Evolutionary conservation across 2,329 filamentous ascomycete genomes (phyloP), one percentile per base, ranked within the genome.

Genomic region (Verticillium isaacii): DNA sequence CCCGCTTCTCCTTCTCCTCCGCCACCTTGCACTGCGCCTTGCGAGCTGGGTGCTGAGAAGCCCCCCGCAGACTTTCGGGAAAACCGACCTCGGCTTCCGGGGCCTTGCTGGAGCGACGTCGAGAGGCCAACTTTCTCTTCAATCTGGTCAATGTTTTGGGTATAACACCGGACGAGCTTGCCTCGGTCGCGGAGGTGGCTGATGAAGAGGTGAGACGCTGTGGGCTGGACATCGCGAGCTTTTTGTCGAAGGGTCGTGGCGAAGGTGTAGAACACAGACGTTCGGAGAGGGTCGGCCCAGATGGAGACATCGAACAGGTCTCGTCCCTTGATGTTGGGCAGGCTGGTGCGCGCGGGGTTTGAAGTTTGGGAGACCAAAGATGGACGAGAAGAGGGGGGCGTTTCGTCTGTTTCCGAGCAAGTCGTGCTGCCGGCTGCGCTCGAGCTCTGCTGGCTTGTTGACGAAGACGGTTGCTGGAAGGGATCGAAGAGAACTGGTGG

Each of bases 131-230:
- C 87, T 61, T 89, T 86, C 68, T 88, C 85, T 70, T 92, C 89
- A 7, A 92, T 84, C 64, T 87, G 85, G 66, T 92, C 89, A 66
- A 92, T 91, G 65, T 91, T 92, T 67, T 92, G 89, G 0, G 89
- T 91, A 68, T 92, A 92, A 68, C 88, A 90, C 45, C 89, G 79
- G 36, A 90, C 86, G 5, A 92, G 78, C 65, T 89, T 88, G 3
- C 88, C 86, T 4, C 84, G 81, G 69, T 91, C 87, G 55, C 87
- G 82, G 5, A 92, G 78, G 37, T 86, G 83, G 54, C 84, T 82
- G 66, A 92, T 88, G 70, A 92, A 91, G 61, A 83, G 84, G 73
- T 92, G 89, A 1, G 86, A 89, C 19, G 79, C 78, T 1, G 88
- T 90, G 0, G 88, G 88, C 59, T 82, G 75, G 11, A 89, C 86